Conservation (phyloP, 305 asterid species). For the Stenogyne calaminthoides region DNA sequence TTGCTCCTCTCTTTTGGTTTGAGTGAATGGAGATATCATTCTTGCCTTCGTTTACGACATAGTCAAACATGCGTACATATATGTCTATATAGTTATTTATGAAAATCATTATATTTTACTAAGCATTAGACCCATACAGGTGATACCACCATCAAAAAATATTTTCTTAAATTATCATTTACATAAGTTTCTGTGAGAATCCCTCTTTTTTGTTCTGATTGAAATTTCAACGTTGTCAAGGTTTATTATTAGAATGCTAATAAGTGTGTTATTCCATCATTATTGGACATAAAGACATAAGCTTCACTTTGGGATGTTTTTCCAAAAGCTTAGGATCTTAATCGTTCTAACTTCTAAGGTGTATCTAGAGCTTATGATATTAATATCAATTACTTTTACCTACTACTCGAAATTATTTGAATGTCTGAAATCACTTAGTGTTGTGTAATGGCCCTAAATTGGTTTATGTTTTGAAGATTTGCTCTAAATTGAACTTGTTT, state of each 20-base stretch:
- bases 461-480: neutral
- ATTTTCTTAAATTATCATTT: neutral
- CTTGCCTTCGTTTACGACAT: neutral
- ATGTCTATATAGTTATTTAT: neutral
- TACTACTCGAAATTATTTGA: neutral
- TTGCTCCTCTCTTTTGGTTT: neutral
- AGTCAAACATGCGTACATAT: neutral
- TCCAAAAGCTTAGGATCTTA: neutral
- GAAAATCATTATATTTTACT: neutral
- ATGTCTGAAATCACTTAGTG: too few relatives aligned
- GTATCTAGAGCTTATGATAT: neutral
- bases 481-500: neutral
- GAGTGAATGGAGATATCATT: neutral
- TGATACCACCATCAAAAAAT: neutral
- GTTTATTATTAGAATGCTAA: neutral
- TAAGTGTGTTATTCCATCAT: neutral
- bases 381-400: neutral
- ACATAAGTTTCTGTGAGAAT: neutral
- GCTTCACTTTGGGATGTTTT: neutral
- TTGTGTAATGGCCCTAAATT: neutral
- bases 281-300: neutral
- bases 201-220: too few relatives aligned
- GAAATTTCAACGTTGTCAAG: neutral
- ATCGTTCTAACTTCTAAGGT: neutral
- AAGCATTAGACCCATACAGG: neutral